These are phyloP conservation scores for Geotrichum aggregatum DNA, from an alignment of 1,139 yeast species.

Conservation along the genomic window DNA sequence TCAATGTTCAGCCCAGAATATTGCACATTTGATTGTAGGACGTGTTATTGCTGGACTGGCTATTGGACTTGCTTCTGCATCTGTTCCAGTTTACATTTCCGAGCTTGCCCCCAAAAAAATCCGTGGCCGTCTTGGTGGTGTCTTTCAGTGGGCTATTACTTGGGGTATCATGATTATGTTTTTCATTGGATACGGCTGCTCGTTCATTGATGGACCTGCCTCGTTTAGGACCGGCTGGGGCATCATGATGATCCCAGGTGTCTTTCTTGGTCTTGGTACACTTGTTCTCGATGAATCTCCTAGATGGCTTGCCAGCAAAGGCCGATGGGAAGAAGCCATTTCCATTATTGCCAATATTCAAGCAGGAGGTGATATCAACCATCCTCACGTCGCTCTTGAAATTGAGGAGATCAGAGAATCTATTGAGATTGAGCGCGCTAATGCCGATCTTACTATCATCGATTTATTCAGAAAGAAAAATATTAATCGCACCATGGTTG, in stretches of 20 bases:
- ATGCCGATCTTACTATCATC: conserved; percentile 37
- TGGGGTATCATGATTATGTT: too few species aligned
- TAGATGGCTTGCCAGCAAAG: conserved; percentile 63
- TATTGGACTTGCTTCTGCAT: conserved; percentile 66
- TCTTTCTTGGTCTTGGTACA: conserved; percentile 46
- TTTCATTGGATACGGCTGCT: conserved; percentile 59
- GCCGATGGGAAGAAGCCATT: conserved; percentile 62
- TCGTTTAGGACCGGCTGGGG: conserved; percentile 71
- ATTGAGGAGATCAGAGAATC: conserved; percentile 52
- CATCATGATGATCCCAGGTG: conserved; percentile 60
- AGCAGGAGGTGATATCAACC: conserved; percentile 52
- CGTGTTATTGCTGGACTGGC: conserved; percentile 64
- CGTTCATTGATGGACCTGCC: conserved; percentile 45
- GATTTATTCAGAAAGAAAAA: conserved; percentile 50
- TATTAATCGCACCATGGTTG: conserved; percentile 49
- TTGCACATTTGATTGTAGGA: conserved; percentile 67
- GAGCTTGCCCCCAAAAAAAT: conserved; percentile 63
- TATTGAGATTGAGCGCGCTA: conserved; percentile 31
- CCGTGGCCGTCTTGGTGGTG: conserved; percentile 64
- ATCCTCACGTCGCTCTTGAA: conserved; percentile 54
- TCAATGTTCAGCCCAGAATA: conserved; percentile 70
- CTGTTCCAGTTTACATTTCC: conserved; percentile 69
- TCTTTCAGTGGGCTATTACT: conserved; percentile 65
- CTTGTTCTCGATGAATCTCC: conserved; percentile 68
- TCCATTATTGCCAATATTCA: conserved; percentile 48